These are phyloP conservation scores for Saccharum spontaneum DNA, from an alignment of 176 grass and related monocot species.

Conservation along the genomic window DNA sequence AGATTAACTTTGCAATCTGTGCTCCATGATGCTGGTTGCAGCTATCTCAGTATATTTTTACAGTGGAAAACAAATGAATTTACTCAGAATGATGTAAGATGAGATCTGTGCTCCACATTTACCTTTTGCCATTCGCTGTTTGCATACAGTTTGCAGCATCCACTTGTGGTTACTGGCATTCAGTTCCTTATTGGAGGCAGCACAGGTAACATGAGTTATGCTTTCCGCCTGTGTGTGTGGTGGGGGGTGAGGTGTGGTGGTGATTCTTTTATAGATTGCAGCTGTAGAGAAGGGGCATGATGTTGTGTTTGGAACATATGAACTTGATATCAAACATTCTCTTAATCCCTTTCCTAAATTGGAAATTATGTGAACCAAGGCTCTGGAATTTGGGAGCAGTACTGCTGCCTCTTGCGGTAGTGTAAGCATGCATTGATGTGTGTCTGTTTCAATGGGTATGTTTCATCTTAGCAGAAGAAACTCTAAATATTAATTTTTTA, in stretches of 20 bases:
- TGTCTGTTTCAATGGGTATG: not conserved
- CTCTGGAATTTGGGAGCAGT: not conserved
- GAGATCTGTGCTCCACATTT: not conserved
- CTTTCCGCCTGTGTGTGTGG: not conserved
- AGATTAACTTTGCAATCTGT: too few relatives aligned
- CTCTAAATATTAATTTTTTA: not conserved
- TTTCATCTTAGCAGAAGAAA: not conserved
- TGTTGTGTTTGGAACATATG: not conserved
- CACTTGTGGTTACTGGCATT: not conserved
- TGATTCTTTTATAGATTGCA: not conserved
- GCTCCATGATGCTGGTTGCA: not conserved
- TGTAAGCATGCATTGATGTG: not conserved
- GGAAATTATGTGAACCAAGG: not conserved
- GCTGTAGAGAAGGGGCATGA: not conserved
- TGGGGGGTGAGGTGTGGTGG: not conserved
- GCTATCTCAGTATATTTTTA: conserved; percentile 13
- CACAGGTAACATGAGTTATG: not conserved
- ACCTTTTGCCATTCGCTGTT: conserved; percentile 10
- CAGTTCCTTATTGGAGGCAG: not conserved
- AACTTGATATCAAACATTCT: not conserved
- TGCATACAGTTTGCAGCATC: not conserved
- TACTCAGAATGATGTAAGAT: not conserved
- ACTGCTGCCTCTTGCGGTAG: not conserved
- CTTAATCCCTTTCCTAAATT: not conserved
- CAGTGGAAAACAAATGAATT: not conserved